Conservation (phyloP, 1,139 yeast species). For the Lipomyces yarrowii region DNA sequence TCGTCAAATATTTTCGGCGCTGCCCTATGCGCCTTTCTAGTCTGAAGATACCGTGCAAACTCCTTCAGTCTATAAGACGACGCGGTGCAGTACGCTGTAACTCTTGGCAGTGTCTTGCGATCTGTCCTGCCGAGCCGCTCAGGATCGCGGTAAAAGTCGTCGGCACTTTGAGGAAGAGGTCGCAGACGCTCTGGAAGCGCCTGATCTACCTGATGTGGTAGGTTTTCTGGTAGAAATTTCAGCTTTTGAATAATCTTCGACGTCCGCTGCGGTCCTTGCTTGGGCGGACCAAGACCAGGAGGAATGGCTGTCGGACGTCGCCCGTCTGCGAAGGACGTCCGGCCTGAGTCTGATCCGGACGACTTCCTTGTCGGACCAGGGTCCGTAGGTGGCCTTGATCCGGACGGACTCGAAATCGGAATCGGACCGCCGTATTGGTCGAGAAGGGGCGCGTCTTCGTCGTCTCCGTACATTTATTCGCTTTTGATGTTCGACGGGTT, state of each 20-base stretch:
- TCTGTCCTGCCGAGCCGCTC: slow-evolving; percentile 90
- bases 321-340: background rate
- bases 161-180: slow-evolving; percentile 47
- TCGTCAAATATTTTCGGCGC: slow-evolving; percentile 92
- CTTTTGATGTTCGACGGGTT: background rate
- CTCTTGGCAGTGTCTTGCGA: slow-evolving; percentile 69
- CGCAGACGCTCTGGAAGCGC: slow-evolving; percentile 30
- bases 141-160: slow-evolving; percentile 59
- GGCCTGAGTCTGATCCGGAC: background rate
- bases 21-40: slow-evolving; percentile 63
- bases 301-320: slow-evolving; percentile 13
- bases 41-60: slow-evolving; percentile 79
- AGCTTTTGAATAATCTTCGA: slow-evolving; percentile 86
- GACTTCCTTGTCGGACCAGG: background rate
- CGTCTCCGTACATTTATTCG: slow-evolving; percentile 2
- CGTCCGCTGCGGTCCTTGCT: slow-evolving; percentile 79
- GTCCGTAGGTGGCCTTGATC: background rate
- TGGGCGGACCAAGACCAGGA: slow-evolving; percentile 39
- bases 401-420: background rate
- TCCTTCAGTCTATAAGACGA: slow-evolving; percentile 91
- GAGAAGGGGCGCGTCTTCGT: slow-evolving; percentile 5
- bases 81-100: slow-evolving; percentile 94
- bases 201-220: slow-evolving; percentile 40
- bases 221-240: slow-evolving; percentile 83
- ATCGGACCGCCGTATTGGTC: slow-evolving; percentile 2